These are phyloP conservation scores for Marchantia polymorpha DNA, from an alignment of 225 moss, liverwort and hornwort species.

Conservation along the genomic window DNA sequence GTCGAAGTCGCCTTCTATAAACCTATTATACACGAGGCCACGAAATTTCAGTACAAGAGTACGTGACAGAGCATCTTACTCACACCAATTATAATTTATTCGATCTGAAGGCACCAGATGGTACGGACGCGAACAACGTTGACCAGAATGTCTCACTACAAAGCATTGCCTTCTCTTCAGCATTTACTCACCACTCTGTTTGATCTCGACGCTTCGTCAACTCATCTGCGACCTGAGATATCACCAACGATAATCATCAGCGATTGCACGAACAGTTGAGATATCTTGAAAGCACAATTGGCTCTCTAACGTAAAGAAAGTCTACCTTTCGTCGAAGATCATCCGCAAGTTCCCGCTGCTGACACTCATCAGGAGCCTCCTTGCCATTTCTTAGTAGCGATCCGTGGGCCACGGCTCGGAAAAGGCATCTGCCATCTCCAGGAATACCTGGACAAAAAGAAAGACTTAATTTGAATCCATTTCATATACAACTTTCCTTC, in stretches of 20 bases:
- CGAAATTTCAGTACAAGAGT: no score
- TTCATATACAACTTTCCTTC: no score
- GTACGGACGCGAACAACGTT: no score
- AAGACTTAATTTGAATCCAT: not conserved
- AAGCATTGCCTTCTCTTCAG: no score
- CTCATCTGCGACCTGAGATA: slow-evolving; percentile 67
- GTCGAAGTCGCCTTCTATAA: slow-evolving; percentile 97
- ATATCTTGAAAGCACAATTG: not conserved
- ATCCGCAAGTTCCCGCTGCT: slow-evolving; percentile 78
- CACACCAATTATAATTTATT: not conserved
- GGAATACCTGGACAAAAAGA: slow-evolving; percentile 60
- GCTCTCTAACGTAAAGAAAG: no score
- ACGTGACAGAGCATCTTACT: no score
- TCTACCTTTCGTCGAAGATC: slow-evolving; percentile 64
- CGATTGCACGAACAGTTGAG: not conserved
- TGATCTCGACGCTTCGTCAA: slow-evolving; percentile 67
- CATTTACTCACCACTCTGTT: slow-evolving; percentile 64
- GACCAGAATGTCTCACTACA: no score
- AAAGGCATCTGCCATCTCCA: slow-evolving; percentile 96
- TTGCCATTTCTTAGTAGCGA: slow-evolving; percentile 62
- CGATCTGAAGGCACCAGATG: no score
- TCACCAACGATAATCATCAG: not conserved
- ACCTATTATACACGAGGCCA: slow-evolving; percentile 41
- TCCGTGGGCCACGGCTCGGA: slow-evolving; percentile 93
- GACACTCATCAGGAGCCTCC: slow-evolving; percentile 57